Base-by-base conservation (phyloP, 208 protist species). In the Sergeia podlipaevii region DNA sequence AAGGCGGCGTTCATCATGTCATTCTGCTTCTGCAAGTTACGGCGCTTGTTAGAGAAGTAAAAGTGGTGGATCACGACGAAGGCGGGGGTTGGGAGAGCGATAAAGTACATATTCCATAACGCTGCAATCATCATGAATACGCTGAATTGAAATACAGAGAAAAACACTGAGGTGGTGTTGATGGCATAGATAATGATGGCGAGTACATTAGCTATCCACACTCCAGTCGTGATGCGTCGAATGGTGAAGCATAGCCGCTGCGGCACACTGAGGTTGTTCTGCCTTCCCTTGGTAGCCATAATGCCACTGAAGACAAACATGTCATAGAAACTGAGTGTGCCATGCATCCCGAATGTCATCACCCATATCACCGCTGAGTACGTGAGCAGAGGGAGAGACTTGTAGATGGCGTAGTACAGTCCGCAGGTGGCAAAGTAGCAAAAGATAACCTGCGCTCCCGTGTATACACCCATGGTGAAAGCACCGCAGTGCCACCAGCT, bases 221-320 rank as follows among this genome's bases (percentile, higher is more conserved):
- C 60, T 26, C 60, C 72, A 13, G 64, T 29, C 2, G 60, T 70
- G 33, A 64, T 37, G 37, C 70, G 68, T 6, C 73, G 60, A 26
- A 81, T 70, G 23, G 64, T 71, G 60, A 80, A 81, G 59, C 65
- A 70, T 36, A 87, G 37, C n/a, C 80, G 74, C 71, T 87, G 72
- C 33, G 58, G 54, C n/a, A 87, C 68, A 48, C 47, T 76, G 26
- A 87, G 61, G 48, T 74, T 76, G 72, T 87, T 87, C 32, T 49
- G 56, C n/a, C 70, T 60, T 20, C 72, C 70, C 30, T 70, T 80
- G 30, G 74, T 86, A 46, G 65, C 67, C 71, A 86, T 80, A 21
- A 82, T 37, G 27, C 74, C 76, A 47, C 50, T 80, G 50, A 60
- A 70, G 43, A 80, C 60, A 44, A 86, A 86, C 62, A 72, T 80